Conservation (phyloP, 1,284 basidiomycete species). For the Leucocoprinus gongylophorus region DNA sequence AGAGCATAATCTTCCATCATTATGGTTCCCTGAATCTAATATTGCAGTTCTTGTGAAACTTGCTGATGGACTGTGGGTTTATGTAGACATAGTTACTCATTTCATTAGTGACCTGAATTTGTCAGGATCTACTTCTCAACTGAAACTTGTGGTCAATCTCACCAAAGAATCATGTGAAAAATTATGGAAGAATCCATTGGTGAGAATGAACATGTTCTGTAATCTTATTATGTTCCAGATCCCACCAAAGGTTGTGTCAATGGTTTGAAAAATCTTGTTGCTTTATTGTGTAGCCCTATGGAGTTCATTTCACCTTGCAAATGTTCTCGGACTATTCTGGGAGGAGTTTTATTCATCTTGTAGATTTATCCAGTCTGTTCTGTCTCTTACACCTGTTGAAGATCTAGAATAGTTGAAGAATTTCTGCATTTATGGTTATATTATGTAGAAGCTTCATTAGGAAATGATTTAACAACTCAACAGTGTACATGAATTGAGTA, state of each 20-base stretch:
- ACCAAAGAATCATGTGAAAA: background rate
- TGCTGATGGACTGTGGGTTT: constrained; percentile 6
- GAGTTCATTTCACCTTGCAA: background rate
- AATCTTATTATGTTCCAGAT: constrained; percentile 1
- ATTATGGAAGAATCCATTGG: background rate
- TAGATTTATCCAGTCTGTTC: background rate
- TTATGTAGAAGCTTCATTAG: background rate
- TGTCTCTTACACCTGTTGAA: background rate
- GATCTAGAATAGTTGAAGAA: background rate
- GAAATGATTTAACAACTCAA: background rate
- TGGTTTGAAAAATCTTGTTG: background rate
- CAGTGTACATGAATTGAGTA: too few species aligned
- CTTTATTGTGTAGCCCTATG: too few species aligned
- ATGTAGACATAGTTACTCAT: constrained; percentile 3
- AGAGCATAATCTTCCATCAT: background rate
- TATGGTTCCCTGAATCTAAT: constrained; percentile 6
- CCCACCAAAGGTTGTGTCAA: background rate
- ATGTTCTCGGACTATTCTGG: background rate
- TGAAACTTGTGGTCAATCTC: background rate
- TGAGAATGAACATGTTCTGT: constrained; percentile 1
- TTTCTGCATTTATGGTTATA: background rate
- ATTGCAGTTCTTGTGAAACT: constrained; percentile 1
- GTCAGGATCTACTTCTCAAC: background rate
- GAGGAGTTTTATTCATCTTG: background rate
- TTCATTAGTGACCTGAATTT: constrained; percentile 1